Percentiles rank a stretch among this genome's conserved stretches.
Conservation (phyloP, 2,329 filamentous ascomycete genomes). For the Emericellopsis cladophorae region DNA sequence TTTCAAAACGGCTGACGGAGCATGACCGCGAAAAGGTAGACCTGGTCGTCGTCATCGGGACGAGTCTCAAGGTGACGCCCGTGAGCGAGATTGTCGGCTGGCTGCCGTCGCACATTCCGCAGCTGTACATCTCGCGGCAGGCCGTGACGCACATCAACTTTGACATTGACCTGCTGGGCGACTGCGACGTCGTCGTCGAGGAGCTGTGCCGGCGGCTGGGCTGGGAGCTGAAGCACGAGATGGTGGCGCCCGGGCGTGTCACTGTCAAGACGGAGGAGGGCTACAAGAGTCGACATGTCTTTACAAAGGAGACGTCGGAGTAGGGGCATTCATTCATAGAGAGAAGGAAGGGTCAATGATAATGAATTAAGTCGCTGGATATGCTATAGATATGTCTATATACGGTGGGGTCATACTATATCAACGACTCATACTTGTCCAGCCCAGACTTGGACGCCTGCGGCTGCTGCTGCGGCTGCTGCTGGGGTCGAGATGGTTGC, state of each 20-base stretch:
- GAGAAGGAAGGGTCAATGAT: not conserved
- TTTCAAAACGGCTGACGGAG: constrained; percentile 68
- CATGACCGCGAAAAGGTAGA: constrained; percentile 73
- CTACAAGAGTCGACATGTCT: constrained; percentile 22
- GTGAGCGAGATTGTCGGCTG: constrained; percentile 84
- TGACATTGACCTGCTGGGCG: constrained; percentile 89
- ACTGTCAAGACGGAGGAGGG: constrained; percentile 30
- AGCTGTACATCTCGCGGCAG: constrained; percentile 81
- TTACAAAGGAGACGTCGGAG: constrained; percentile 9
- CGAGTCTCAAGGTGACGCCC: constrained; percentile 87
- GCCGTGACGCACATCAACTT: constrained; percentile 85
- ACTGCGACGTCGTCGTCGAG: constrained; percentile 81
- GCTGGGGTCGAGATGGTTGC: constrained; percentile 7
- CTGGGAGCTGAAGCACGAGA: constrained; percentile 72
- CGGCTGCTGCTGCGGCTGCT: constrained; percentile 14
- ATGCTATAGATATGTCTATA: not conserved
- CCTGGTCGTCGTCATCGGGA: constrained; percentile 90
- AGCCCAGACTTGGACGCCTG: constrained; percentile 36
- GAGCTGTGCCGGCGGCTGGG: constrained; percentile 74
- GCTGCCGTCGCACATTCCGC: constrained; percentile 66
- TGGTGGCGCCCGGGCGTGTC: constrained; percentile 56
- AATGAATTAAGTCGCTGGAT: not conserved
- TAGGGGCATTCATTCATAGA: not conserved
- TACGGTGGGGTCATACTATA: constrained; percentile 23
- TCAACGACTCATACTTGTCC: constrained; percentile 56